Conservation (phyloP, 257 asterid species). For the Nicotiana tomentosiformis region DNA sequence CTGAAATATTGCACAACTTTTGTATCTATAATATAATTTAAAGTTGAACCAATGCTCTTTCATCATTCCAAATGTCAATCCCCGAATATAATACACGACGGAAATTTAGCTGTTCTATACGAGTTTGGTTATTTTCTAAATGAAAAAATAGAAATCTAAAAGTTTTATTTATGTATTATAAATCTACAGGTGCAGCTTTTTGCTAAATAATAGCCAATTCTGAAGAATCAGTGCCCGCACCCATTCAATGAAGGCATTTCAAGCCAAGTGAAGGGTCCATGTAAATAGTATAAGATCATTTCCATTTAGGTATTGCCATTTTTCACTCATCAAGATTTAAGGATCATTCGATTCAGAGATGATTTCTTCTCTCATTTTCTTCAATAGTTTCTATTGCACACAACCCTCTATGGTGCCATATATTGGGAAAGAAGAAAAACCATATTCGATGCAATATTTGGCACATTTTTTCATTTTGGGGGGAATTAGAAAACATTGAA, state of each 20-base stretch:
- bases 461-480: background rate
- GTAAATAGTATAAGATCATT: background rate
- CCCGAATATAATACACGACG: background rate
- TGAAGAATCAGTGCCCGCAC: background rate
- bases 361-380: background rate
- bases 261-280: conserved; percentile 2
- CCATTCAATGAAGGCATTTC: background rate
- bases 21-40: no score
- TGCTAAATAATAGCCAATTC: background rate
- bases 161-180: background rate
- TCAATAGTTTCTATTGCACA: background rate
- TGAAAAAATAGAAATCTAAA: background rate
- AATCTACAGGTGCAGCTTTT: background rate
- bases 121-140: background rate
- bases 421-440: background rate
- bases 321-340: background rate
- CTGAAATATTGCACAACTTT: background rate
- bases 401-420: background rate
- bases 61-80: background rate
- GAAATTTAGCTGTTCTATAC: background rate
- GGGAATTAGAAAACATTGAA: background rate
- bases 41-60: background rate
- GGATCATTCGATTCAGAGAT: background rate
- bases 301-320: background rate
- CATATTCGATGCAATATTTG: background rate